phyloP scores from a whole-genome alignment of 2,329 filamentous ascomycete genomes.

The Bipolaris oryzae region DNA sequence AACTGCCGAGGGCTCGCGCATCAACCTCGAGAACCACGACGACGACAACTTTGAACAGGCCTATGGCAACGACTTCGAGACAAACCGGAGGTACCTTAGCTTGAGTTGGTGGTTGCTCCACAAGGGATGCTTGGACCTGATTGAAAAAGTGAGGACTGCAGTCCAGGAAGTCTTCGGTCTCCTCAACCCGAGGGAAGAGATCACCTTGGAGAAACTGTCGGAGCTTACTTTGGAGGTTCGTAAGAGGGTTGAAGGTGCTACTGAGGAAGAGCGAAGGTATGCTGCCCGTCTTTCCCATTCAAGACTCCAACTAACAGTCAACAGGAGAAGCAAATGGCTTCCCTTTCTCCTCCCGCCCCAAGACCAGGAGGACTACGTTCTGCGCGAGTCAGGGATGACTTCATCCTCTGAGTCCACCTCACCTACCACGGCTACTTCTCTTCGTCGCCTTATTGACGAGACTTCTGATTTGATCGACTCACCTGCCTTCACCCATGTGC shows the following conservation, averaged over 20 bases:
- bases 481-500: conserved; percentile 83
- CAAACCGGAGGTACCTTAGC: conserved; percentile 90
- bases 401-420: conserved; percentile 48
- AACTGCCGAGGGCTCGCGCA: conserved; percentile 71
- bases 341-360: conserved; percentile 79
- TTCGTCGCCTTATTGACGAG: conserved; percentile 89
- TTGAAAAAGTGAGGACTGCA: conserved; percentile 80
- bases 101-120: conserved; percentile 99
- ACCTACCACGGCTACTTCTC: conserved; percentile 56
- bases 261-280: conserved; percentile 66
- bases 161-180: conserved; percentile 90
- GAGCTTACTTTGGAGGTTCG: conserved; percentile 83
- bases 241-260: conserved; percentile 79
- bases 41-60: conserved; percentile 82
- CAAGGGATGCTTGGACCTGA: conserved; percentile 82
- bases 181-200: conserved; percentile 84
- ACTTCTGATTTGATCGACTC: conserved; percentile 96
- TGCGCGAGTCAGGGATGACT: conserved; percentile 82
- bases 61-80: conserved; percentile 93
- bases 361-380: conserved; percentile 80
- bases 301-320: conserved; percentile 13
- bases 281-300: conserved; percentile 10
- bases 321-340: conserved; percentile 73
- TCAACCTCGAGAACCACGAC: conserved; percentile 91
- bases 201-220: conserved; percentile 79